phyloP scores from a whole-genome alignment of 768 basidiomycete species.

The Plicaturopsis crispa region DNA sequence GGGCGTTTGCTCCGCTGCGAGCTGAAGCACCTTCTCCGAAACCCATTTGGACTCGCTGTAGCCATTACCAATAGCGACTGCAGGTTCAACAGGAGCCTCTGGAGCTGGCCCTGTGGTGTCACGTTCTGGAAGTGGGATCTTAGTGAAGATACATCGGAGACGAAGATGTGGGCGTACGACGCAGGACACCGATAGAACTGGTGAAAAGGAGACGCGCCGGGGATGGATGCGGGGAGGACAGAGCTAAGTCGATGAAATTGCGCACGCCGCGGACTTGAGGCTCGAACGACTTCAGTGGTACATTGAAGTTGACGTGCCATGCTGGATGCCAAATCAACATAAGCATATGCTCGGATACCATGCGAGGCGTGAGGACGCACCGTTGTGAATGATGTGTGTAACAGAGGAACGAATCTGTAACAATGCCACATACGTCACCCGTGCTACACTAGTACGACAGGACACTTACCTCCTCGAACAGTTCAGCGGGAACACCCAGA shows the following conservation, averaged over 20 bases:
- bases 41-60: conserved; percentile 28
- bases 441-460: no score
- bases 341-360: conserved; percentile 4
- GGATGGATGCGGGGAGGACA: conserved; percentile 17
- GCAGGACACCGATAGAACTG: conserved; percentile 23
- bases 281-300: conserved; percentile 22
- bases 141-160: not conserved
- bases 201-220: conserved; percentile 26
- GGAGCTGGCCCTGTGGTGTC: conserved; percentile 6
- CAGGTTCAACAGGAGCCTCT: conserved; percentile 13
- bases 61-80: conserved; percentile 16
- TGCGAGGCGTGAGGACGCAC: conserved; percentile 11
- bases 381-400: conserved; percentile 32
- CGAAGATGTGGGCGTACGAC: conserved; percentile 8
- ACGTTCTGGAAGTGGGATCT: conserved; percentile 4
- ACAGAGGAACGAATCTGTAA: conserved; percentile 20
- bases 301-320: conserved; percentile 28
- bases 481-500: conserved; percentile 18
- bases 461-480: conserved; percentile 20
- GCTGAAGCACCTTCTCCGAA: conserved; percentile 15
- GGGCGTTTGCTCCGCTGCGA: conserved; percentile 10
- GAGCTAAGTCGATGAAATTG: conserved; percentile 27
- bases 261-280: conserved; percentile 18
- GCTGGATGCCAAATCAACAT: conserved; percentile 12
- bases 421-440: no score